These are phyloP conservation scores for Arabidopsis thaliana DNA, from an alignment of 345 rosid genomes.

Conservation along the genomic window TAIR10.1 NC_003071.7:9132001-9132500, in stretches of 20 bases:
- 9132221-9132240: too few species aligned
- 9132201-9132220: too few species aligned
- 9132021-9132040: too few species aligned
- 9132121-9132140: too few species aligned
- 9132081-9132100: too few species aligned
- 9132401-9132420: constrained; percentile 28
- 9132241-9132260: neutral
- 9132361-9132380: constrained; percentile 30
- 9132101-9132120: too few species aligned
- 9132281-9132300: neutral
- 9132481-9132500: neutral
- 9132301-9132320: constrained; percentile 15
- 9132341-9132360: constrained; percentile 30
- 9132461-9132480: constrained; percentile 9
- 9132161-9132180: too few species aligned
- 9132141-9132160: too few species aligned
- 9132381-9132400: constrained; percentile 35
- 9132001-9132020: too few species aligned
- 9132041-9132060: too few species aligned
- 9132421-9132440: neutral
- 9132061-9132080: too few species aligned
- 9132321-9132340: constrained; percentile 22
- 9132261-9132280: constrained; percentile 16
- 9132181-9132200: too few species aligned
- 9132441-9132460: neutral